These are phyloP conservation scores for Canavalia ensiformis DNA, from an alignment of 306 rosid genomes.

Conservation along the genomic window DNA sequence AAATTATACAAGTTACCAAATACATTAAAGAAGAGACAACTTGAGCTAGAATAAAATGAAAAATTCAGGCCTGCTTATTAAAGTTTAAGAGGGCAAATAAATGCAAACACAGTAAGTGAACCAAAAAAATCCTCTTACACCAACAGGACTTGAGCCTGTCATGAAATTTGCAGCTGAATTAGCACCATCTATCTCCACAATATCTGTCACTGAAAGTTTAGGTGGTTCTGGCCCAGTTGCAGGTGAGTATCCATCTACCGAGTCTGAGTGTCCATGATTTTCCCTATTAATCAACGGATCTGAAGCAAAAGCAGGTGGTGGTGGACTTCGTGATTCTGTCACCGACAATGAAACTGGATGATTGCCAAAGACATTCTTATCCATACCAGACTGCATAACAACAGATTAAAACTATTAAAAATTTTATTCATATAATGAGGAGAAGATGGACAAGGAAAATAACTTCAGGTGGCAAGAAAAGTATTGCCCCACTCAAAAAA, in stretches of 20 bases:
- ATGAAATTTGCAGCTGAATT: slow-evolving; percentile 71
- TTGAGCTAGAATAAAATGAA: slow-evolving; percentile 35
- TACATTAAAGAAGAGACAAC: slow-evolving; percentile 27
- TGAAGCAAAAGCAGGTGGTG: slow-evolving; percentile 94
- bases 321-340: slow-evolving; percentile 78
- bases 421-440: not conserved
- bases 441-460: slow-evolving; percentile 18
- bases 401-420: slow-evolving; percentile 40
- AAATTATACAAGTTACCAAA: slow-evolving; percentile 40
- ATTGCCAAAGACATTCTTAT: slow-evolving; percentile 92
- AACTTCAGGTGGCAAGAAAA: slow-evolving; percentile 15
- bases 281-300: slow-evolving; percentile 74
- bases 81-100: slow-evolving; percentile 15
- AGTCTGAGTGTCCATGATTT: slow-evolving; percentile 57
- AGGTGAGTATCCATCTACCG: slow-evolving; percentile 57
- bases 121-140: slow-evolving; percentile 64
- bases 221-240: slow-evolving; percentile 69
- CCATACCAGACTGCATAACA: slow-evolving; percentile 89
- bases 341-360: slow-evolving; percentile 78
- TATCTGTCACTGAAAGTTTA: slow-evolving; percentile 67
- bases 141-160: slow-evolving; percentile 80
- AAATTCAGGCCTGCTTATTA: slow-evolving; percentile 23
- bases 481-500: not conserved
- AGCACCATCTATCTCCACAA: slow-evolving; percentile 81
- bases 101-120: slow-evolving; percentile 42